Base-by-base conservation (phyloP, 345 rosid genomes). In the Rubroshorea leprosula region DNA sequence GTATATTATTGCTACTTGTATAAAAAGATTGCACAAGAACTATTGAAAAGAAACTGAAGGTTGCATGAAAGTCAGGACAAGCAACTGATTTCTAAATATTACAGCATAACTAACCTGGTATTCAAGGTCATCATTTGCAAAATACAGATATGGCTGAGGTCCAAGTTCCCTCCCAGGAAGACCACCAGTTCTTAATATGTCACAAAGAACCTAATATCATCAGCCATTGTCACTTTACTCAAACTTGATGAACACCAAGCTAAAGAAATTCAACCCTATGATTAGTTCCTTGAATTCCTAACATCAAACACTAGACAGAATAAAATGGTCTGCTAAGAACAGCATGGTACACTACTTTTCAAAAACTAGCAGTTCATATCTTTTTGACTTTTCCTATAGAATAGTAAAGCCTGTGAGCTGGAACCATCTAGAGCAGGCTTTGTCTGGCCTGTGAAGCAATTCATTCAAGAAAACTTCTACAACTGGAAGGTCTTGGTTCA, bases 61-160 rank as follows among this genome's bases (percentile, higher is more conserved):
- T 19, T 23, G 15, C 22, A 35, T 23, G 24, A 41, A 57, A 61
- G 23, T 41, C 10, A 50, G 48, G 43, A 43, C 66, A 54, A 31
- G 39, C 58, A 23, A 24, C 49, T 15, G 25, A 39, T 16, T 41
- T 57, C 51, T 29, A 22, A 5, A 60, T 26, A 31, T 41, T 26
- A 58, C 31, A 48, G 39, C 51, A 57, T 22, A 65, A 71, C 62
- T 45, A 58, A 85, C 96, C 96, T 80, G 91, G 70, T 82, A 85
- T 47, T 85, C 83, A 49, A 91, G 89, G 72, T 91, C 96, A 73
- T 87, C 91, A 64, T 64, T 81, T 27, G 96, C 95, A 67, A 91
- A 87, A 72, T 73, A 85, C 20, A 91, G 70, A 54, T 45, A 72
- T 0, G 88, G 95, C 55, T 85, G 97, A 39, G 76, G 67, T 57